Evolutionary conservation across 2,329 filamentous ascomycete genomes (phyloP).

Genomic region (Pseudogymnoascus sp.): DNA sequence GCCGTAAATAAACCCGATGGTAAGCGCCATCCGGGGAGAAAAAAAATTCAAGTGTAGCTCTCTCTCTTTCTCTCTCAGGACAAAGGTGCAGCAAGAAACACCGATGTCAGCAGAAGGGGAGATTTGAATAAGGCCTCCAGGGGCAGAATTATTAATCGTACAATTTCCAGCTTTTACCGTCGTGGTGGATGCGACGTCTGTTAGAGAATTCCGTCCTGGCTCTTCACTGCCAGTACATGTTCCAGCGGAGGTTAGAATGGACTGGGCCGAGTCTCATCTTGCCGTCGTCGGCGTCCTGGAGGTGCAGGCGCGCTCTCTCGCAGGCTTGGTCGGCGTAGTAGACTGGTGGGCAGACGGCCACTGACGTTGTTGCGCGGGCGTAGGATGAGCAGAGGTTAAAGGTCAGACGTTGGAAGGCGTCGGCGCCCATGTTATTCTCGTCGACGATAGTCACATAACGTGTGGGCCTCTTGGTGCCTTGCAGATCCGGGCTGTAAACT

Average conservation of each 20-base stretch:
- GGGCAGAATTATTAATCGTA: neutral
- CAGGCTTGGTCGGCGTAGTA: slow-evolving; percentile 95
- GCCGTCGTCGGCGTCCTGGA: neutral
- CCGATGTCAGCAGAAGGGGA: neutral
- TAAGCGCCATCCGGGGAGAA: neutral
- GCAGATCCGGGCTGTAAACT: slow-evolving; percentile 65
- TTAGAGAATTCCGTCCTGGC: neutral
- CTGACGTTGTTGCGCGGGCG: slow-evolving; percentile 81
- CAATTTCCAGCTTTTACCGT: neutral
- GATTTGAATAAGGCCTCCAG: neutral
- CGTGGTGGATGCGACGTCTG: neutral
- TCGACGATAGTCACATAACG: slow-evolving; percentile 88
- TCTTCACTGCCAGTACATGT: slow-evolving; percentile 9
- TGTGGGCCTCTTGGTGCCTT: slow-evolving; percentile 86
- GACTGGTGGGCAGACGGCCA: slow-evolving; percentile 73
- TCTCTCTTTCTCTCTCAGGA: too few relatives aligned
- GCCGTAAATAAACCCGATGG: neutral
- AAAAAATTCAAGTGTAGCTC: neutral
- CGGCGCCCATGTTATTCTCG: slow-evolving; percentile 59
- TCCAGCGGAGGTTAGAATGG: neutral
- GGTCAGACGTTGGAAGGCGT: slow-evolving; percentile 75
- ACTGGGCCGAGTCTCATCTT: neutral
- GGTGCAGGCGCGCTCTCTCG: slow-evolving; percentile 68
- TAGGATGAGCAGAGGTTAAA: slow-evolving; percentile 96
- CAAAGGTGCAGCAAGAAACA: neutral